Evolutionary conservation across 306 rosid species (phyloP), one percentile per base, ranked within the genome.

Genomic region (Calophaca sinica): DNA sequence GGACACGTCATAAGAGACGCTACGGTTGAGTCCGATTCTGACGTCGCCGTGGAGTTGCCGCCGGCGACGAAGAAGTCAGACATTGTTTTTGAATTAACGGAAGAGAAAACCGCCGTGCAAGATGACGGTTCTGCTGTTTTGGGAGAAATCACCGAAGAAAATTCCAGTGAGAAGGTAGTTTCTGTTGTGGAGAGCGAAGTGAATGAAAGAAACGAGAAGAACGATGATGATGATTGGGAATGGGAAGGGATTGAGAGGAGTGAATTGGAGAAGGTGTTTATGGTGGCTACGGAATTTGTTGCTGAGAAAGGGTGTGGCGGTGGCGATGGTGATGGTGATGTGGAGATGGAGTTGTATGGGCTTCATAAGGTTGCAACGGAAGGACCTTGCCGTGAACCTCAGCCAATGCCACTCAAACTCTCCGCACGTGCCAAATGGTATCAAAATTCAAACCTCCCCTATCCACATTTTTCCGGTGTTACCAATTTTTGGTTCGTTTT

Each of bases 201-300:
- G 5, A 15, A 79, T 59, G 86, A 75, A 11, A 55, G 46, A 28
- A 62, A 38, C 5, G 78, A 82, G 7, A 69, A 36, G 8, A 76
- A 35, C 2, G 86, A 82, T 7, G 86, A 81, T 5, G 96, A 92
- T 61, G 97, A 86, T 44, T 92, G 97, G 97, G 97, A 92, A 80
- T 92, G 97, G 97, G 97, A 92, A 80, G 97, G 96, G 50, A 82
- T 92, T 44, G 96, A 92, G 77, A 89, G 87, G 70, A 88, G 86
- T 45, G 97, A 89, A 66, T 36, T 85, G 83, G 96, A 92, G 58
- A 83, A 83, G 35, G 82, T 10, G 73, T 92, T 88, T 62, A 60
- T 76, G 67, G 76, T 44, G 61, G 93, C 93, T 38, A 72, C 89
- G 67, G 84, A 84, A 73, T 89, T 86, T 28, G 90, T 80, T 15